Conservation (phyloP, 176 grass and related monocot genomes). For the Phyllostachys edulis region DNA sequence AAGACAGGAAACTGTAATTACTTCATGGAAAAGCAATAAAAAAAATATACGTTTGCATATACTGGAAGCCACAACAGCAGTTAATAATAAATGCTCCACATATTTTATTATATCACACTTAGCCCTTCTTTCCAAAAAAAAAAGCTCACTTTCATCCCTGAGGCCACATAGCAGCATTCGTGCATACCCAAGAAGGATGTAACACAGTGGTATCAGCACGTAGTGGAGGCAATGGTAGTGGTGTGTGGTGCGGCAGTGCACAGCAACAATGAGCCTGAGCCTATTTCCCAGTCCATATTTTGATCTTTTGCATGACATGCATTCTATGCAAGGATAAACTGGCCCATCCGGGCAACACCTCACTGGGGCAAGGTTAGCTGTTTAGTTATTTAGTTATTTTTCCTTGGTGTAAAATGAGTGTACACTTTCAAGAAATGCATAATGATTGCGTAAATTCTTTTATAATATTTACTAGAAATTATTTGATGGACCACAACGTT, state of each 20-base stretch:
- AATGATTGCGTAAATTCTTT: background rate
- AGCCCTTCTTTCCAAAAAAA: background rate
- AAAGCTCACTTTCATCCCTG: background rate
- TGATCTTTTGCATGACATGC: background rate
- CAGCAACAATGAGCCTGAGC: background rate
- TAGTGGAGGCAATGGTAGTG: background rate
- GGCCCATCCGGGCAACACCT: background rate
- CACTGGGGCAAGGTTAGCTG: background rate
- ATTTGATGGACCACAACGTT: background rate
- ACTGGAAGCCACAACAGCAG: background rate
- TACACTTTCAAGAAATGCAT: background rate
- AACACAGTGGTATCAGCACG: background rate
- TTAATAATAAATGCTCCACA: background rate
- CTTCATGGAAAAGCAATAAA: background rate
- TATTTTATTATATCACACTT: background rate
- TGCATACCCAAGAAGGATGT: background rate
- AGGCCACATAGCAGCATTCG: background rate
- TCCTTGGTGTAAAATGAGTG: background rate
- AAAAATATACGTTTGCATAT: background rate
- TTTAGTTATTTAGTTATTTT: slow-evolving; percentile 16
- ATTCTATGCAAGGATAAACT: slow-evolving; percentile 16
- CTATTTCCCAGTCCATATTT: background rate
- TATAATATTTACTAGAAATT: background rate
- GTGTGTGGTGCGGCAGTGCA: background rate
- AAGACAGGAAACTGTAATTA: background rate